Evolutionary conservation across 192 early-diverging fungal species (phyloP).

Genomic region (Coemansia sp.): DNA sequence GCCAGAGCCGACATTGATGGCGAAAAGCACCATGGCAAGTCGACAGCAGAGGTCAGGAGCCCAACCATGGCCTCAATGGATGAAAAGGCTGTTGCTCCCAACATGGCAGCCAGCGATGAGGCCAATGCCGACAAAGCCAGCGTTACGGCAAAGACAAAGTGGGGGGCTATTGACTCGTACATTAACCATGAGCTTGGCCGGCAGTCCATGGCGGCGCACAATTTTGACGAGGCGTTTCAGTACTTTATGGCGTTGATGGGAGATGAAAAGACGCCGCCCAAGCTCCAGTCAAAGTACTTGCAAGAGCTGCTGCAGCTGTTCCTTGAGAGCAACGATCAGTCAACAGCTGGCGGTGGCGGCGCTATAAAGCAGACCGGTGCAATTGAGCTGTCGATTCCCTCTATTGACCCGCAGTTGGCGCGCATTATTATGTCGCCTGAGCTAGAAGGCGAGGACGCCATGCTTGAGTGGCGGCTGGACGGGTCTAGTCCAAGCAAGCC

Average conservation of each 20-base stretch:
- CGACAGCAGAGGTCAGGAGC: not conserved
- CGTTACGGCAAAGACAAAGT: conserved; percentile 19
- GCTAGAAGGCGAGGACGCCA: conserved; percentile 42
- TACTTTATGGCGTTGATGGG: conserved; percentile 78
- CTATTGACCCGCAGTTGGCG: conserved; percentile 50
- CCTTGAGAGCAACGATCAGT: conserved; percentile 27
- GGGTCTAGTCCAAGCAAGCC: conserved; percentile 16
- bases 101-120: not conserved
- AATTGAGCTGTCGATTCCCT: conserved; percentile 61
- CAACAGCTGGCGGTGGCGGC: not conserved
- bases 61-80: not conserved
- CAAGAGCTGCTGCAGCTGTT: conserved; percentile 52
- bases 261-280: conserved; percentile 35
- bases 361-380: not conserved
- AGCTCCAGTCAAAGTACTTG: conserved; percentile 52
- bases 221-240: conserved; percentile 69
- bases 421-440: conserved; percentile 48
- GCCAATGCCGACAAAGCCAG: not conserved
- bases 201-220: conserved; percentile 73
- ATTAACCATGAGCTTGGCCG: conserved; percentile 84
- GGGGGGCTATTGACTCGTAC: conserved; percentile 73
- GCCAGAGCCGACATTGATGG: not conserved
- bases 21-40: not conserved
- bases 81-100: not conserved
- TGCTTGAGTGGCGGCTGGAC: conserved; percentile 28